Percentiles rank a stretch among this genome's conserved stretches.
phyloP scores from a whole-genome alignment of 1,284 basidiomycete species.

The Ganoderma leucocontextum region DNA sequence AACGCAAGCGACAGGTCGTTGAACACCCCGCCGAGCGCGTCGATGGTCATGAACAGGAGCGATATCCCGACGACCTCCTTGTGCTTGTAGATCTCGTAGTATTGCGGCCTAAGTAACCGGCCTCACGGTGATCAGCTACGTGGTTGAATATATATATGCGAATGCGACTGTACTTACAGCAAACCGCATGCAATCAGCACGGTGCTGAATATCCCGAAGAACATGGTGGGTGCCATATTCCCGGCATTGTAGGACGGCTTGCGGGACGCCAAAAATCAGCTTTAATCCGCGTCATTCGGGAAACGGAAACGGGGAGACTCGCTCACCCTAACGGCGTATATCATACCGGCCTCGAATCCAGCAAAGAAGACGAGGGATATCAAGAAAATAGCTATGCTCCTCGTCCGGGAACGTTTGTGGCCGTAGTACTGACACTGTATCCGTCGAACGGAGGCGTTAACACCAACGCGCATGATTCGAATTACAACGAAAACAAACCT shows the following conservation, averaged over 20 bases:
- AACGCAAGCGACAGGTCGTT: constrained; percentile 76
- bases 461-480: not conserved
- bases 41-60: constrained; percentile 73
- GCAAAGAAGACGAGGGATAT: constrained; percentile 55
- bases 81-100: constrained; percentile 74
- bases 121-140: not conserved
- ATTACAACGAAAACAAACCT: constrained; percentile 48
- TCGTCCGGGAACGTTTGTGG: constrained; percentile 45
- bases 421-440: constrained; percentile 71
- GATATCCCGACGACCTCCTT: constrained; percentile 81
- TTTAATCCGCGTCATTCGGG: not conserved
- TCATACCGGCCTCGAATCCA: constrained; percentile 67
- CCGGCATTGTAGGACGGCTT: constrained; percentile 57
- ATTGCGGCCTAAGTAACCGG: constrained; percentile 53
- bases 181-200: constrained; percentile 69
- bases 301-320: not conserved
- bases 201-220: constrained; percentile 73
- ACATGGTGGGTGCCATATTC: constrained; percentile 55
- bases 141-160: not conserved
- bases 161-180: constrained; percentile 47
- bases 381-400: constrained; percentile 45
- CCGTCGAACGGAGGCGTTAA: not conserved
- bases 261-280: not conserved
- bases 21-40: constrained; percentile 79
- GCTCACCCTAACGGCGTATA: constrained; percentile 62